A percentile compares a stretch with the other conserved stretches of the same genome.
Evolutionary conservation across 495 filamentous ascomycete genomes (phyloP).

Genomic region (Penicillium goetzii): DNA sequence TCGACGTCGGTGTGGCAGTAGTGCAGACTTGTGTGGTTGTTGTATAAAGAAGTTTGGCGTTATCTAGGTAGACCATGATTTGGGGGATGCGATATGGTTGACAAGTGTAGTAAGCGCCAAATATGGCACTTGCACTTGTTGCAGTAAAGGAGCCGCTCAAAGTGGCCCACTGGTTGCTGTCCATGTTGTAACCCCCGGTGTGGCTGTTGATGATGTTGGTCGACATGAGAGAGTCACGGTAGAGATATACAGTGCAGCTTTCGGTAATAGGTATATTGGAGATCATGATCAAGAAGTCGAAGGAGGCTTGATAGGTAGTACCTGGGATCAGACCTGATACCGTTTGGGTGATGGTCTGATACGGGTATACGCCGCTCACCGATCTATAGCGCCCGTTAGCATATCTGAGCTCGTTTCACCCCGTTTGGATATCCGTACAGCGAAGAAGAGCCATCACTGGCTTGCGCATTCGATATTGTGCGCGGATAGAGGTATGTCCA

Average conservation of each 20-base stretch:
- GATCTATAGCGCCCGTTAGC: not conserved
- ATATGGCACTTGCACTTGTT: not conserved
- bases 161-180: not conserved
- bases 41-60: not conserved
- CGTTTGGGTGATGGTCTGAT: not conserved
- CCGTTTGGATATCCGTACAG: not conserved
- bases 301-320: not conserved
- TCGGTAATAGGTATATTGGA: not conserved
- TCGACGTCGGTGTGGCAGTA: too few relatives aligned
- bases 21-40: conserved; percentile 3
- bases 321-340: not conserved
- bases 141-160: not conserved
- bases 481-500: not conserved
- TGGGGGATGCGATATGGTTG: not conserved
- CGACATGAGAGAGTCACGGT: not conserved
- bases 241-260: not conserved
- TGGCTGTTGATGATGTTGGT: not conserved
- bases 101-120: not conserved
- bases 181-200: not conserved
- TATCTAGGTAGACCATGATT: not conserved
- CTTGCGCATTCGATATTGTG: not conserved
- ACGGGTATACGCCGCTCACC: not conserved
- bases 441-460: not conserved
- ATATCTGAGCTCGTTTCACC: not conserved
- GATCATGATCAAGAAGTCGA: not conserved